Evolutionary conservation across 192 early-diverging fungal species (phyloP).

Genomic region (Linnemannia zychae): DNA sequence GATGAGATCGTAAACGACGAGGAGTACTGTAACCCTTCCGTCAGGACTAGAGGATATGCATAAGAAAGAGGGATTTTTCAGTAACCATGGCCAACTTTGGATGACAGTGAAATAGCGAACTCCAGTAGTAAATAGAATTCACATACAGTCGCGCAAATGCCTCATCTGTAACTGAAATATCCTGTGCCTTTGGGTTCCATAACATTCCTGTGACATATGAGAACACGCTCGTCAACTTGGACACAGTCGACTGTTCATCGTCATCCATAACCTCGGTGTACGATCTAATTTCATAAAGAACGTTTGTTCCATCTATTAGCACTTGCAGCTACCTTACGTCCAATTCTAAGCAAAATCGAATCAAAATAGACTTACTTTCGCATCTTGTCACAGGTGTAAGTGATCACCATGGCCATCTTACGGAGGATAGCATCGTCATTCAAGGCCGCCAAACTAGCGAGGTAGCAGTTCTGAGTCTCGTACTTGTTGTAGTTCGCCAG

Average conservation of each 20-base stretch:
- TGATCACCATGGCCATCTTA: slow-evolving; percentile 39
- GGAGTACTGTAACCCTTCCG: slow-evolving; percentile 54
- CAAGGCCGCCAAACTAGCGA: slow-evolving; percentile 45
- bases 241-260: slow-evolving; percentile 57
- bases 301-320: neutral
- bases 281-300: slow-evolving; percentile 14
- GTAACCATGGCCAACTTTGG: neutral
- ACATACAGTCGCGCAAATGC: slow-evolving; percentile 57
- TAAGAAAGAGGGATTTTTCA: neutral
- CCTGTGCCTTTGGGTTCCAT: slow-evolving; percentile 53
- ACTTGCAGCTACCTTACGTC: neutral
- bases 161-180: slow-evolving; percentile 48
- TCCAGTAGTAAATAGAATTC: neutral
- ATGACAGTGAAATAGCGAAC: no score
- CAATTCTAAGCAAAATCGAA: no score
- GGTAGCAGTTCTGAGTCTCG: slow-evolving; percentile 64
- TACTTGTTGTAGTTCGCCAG: slow-evolving; percentile 72
- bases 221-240: slow-evolving; percentile 47
- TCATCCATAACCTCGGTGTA: slow-evolving; percentile 64
- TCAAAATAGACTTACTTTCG: slow-evolving; percentile 20
- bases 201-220: slow-evolving; percentile 62
- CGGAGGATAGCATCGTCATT: slow-evolving; percentile 50
- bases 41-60: slow-evolving; percentile 55
- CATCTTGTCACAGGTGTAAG: slow-evolving; percentile 33
- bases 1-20: slow-evolving; percentile 64